These are phyloP conservation scores for Aspergillus hancockii DNA, from an alignment of 495 filamentous ascomycete genomes.

Conservation along the genomic window DNA sequence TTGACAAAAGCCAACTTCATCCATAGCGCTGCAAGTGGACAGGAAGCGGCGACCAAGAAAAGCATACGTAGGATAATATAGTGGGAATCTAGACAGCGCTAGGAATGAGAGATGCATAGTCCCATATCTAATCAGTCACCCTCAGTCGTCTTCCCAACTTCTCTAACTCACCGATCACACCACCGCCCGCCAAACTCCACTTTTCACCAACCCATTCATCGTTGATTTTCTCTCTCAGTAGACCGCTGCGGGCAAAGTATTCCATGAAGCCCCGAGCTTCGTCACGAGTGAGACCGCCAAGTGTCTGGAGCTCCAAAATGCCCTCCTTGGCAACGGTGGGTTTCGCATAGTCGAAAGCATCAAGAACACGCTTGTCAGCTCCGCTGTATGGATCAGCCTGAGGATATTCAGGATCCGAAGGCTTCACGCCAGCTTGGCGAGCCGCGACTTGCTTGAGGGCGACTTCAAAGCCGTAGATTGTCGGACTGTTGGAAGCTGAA, in stretches of 20 bases:
- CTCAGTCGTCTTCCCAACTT: constrained; percentile 57
- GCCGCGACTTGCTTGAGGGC: constrained; percentile 56
- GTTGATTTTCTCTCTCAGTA: constrained; percentile 68
- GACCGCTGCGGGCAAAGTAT: constrained; percentile 87
- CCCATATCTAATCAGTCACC: constrained; percentile 25
- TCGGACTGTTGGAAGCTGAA: constrained; percentile 62
- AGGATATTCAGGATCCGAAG: constrained; percentile 47
- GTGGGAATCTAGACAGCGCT: constrained; percentile 2
- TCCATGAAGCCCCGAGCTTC: constrained; percentile 85
- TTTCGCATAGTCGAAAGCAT: constrained; percentile 39
- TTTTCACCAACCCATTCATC: constrained; percentile 77
- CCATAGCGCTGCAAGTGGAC: constrained; percentile 6
- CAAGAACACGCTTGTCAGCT: constrained; percentile 67
- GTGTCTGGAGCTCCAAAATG: constrained; percentile 54
- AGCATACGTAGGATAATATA: not conserved
- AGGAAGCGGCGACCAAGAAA: not conserved
- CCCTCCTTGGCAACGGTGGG: constrained; percentile 29
- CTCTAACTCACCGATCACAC: constrained; percentile 84
- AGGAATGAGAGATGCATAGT: constrained; percentile 13
- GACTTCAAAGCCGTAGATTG: constrained; percentile 62
- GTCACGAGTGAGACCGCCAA: constrained; percentile 66
- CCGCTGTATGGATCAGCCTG: constrained; percentile 61
- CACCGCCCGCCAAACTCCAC: constrained; percentile 79
- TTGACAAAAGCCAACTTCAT: constrained; percentile 1
- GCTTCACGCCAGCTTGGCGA: constrained; percentile 35